Base-by-base conservation (phyloP, 2,329 filamentous ascomycete genomes). In the Fusarium cyanostomum region DNA sequence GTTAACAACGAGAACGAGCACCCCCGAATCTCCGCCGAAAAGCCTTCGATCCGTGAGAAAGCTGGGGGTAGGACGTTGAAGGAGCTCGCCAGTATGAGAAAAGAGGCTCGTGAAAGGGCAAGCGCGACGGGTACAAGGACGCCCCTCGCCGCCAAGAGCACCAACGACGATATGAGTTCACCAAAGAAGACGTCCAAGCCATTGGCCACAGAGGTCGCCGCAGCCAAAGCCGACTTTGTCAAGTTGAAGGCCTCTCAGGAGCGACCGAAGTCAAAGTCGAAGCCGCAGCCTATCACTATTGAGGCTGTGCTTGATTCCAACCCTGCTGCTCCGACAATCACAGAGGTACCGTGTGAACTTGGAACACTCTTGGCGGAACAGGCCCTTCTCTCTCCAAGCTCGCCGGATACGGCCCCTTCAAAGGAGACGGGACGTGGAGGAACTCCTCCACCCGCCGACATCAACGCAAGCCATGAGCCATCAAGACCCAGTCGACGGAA, bases 401-500 rank as follows among this genome's bases (percentile, higher is more conserved):
- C 84, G 3, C 83, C 85, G 5, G 80, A 82, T 35, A 79, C 78
- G 21, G 74, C 74, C n/a, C 69, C 73, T 8, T 66, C 69, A 15
- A 67, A 71, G 50, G 75, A 75, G 45, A 75, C 67, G 16, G 74
- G 71, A 13, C 68, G 74, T 37, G 74, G 80, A 52, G 86, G 87
- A 66, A 88, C 87, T 0, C 86, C 87, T 3, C 87, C 87, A 5
- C 86, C 86, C 5, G 74, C 79, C 13, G 84, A 88, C 64, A 82
- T 89, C 31, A 84, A 82, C 8, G 78, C 77, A 8, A 81, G 75
- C 31, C 82, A 84, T 45, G 84, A 89, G 66, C 84, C 84, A 26
- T 81, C 85, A 26, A 84, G 92, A 39, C 85, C 86, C 18, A 89
- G 88, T 67, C 82, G 92, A 65, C 85, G 92, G 64, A 86, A 86